Percentiles rank a stretch among this genome's conserved stretches.
phyloP scores from a whole-genome alignment of 1,284 basidiomycete genomes.

The Taiwanofungus camphoratus region DNA sequence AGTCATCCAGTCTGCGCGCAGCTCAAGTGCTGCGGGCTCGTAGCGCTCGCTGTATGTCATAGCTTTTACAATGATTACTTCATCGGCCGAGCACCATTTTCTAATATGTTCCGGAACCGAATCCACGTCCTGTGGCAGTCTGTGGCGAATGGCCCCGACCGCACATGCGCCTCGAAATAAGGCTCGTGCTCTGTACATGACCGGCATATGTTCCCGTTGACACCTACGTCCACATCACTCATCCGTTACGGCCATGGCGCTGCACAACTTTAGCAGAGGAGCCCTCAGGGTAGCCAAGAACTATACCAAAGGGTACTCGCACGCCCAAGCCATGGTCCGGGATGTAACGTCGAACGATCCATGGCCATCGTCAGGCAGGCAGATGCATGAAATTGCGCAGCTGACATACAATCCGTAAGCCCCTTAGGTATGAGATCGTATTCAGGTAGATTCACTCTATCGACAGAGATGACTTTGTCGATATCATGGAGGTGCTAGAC shows the following conservation, averaged over 20 bases:
- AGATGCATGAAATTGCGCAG: slow-evolving; percentile 98
- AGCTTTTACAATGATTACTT: no score
- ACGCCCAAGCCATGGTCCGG: slow-evolving; percentile 87
- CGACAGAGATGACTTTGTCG: slow-evolving; percentile 86
- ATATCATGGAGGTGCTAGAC: slow-evolving; percentile 99
- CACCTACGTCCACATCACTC: no score
- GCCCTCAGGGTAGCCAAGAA: slow-evolving; percentile 84
- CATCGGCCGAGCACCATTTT: no score
- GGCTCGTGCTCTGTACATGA: no score
- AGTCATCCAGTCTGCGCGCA: no score
- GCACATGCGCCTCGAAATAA: no score
- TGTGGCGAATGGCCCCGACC: no score
- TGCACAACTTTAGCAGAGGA: slow-evolving; percentile 46
- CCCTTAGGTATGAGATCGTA: not conserved
- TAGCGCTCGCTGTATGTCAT: no score
- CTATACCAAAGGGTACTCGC: slow-evolving; percentile 90
- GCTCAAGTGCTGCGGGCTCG: no score
- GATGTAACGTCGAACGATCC: slow-evolving; percentile 97
- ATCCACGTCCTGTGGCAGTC: no score
- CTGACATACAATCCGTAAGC: slow-evolving; percentile 93
- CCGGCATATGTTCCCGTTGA: no score
- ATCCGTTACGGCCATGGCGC: slow-evolving; percentile 33
- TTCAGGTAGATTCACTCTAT: not conserved
- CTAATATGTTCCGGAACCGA: no score
- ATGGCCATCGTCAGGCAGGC: slow-evolving; percentile 92